Base-by-base conservation (phyloP, 345 rosid species). In the Carallia brachiata region DNA sequence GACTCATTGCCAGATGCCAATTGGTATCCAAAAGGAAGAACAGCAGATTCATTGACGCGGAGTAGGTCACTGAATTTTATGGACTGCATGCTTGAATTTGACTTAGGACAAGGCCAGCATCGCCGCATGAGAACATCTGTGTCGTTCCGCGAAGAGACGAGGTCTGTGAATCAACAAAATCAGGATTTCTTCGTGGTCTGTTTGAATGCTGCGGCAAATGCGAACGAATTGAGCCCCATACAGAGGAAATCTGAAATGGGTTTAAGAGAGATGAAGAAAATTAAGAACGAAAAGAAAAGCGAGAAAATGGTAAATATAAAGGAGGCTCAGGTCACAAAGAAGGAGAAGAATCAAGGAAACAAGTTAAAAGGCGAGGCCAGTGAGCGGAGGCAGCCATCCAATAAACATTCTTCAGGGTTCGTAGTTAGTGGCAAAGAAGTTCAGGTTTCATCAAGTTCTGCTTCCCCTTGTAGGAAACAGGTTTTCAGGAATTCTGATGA, bases 51-150 rank as follows among this genome's bases (percentile, higher is more conserved):
- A 13, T 89, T 91, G 30, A 28, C 84, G 2, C 78, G 97, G 48
- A 88, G 96, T 70, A 79, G 86, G 84, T 94, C 97, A 16, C 96
- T 88, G 73, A 91, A 89, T 71, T 94, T 90, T 79, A 78, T 88
- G 90, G 98, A 94, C 68, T 89, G 89, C 61, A 67, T 91, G 71
- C 68, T 84, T 65, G 76, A 86, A 62, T 68, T 71, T 30, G 78
- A 87, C 32, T 65, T 72, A 15, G 73, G 70, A 5, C 79, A 82
- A 10, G 73, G 80, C 23, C 77, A 72, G 52, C 92, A 81, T 63
- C 85, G 96, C 28, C 73, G 87, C 67, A 90, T 85, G 52, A 84
- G 78, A 72, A 88, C 90, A 0, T 91, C 93, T 1, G 91, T 87
- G 36, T 94, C 98, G 17, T 94, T 91, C 64, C 89, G 95, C 0